Percentiles rank a stretch among this genome's conserved stretches.
Conservation (phyloP, 768 basidiomycete species). For the Suillus fuscotomentosus region DNA sequence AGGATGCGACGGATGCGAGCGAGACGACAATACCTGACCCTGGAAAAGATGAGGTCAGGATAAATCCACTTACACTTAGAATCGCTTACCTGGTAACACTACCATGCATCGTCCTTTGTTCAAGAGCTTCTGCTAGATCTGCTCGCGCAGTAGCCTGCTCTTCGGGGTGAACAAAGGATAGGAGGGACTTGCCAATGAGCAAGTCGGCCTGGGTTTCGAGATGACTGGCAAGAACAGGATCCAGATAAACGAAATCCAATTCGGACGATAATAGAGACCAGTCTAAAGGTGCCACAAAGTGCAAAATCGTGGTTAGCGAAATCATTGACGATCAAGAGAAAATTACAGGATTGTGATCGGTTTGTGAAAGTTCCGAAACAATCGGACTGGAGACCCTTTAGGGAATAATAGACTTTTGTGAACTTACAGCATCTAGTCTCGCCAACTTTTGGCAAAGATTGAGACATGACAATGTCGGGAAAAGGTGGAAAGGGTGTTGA, state of each 20-base stretch:
- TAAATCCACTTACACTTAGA: slow-evolving; percentile 6
- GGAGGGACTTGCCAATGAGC: slow-evolving; percentile 68
- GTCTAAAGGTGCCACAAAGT: slow-evolving; percentile 42
- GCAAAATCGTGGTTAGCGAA: slow-evolving; percentile 16
- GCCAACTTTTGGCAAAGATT: slow-evolving; percentile 54
- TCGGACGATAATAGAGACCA: slow-evolving; percentile 80
- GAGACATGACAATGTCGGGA: slow-evolving; percentile 35
- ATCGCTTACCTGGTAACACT: slow-evolving; percentile 69
- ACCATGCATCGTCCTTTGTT: slow-evolving; percentile 75
- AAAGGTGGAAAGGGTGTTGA: slow-evolving; percentile 26
- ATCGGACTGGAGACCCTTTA: slow-evolving; percentile 9
- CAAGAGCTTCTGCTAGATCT: slow-evolving; percentile 73
- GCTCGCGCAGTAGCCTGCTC: slow-evolving; percentile 72
- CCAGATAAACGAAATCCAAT: slow-evolving; percentile 78
- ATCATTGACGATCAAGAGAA: slow-evolving; percentile 11
- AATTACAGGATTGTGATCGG: slow-evolving; percentile 22
- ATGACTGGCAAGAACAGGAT: slow-evolving; percentile 74
- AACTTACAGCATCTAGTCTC: slow-evolving; percentile 77
- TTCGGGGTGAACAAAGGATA: slow-evolving; percentile 83
- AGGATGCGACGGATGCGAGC: slow-evolving; percentile 69
- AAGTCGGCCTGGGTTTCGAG: slow-evolving; percentile 68
- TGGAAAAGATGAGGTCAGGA: slow-evolving; percentile 31
- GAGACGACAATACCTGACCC: slow-evolving; percentile 78
- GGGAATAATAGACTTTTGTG: slow-evolving; percentile 16
- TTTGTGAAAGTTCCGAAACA: slow-evolving; percentile 7